Percentiles rank a stretch among this genome's conserved stretches.
phyloP scores from a whole-genome alignment of 257 asterid genomes.

The Jacaranda copaia region DNA sequence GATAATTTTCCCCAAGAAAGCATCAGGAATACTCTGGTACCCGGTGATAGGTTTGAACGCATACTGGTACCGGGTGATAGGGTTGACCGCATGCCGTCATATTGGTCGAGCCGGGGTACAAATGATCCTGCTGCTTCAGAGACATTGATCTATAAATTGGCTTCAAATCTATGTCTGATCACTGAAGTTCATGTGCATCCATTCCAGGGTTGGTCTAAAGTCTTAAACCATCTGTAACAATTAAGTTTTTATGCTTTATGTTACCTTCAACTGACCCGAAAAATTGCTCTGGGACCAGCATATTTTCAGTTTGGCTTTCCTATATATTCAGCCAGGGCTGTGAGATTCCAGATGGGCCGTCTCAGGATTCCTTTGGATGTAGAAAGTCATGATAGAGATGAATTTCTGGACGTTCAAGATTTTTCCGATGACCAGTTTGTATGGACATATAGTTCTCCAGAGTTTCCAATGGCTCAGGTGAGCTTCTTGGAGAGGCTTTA shows the following conservation, averaged over 20 bases:
- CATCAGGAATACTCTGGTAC: conserved; percentile 66
- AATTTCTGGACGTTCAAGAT: conserved; percentile 40
- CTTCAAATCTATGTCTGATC: conserved; percentile 62
- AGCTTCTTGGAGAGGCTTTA: conserved; percentile 26
- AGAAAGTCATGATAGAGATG: conserved; percentile 38
- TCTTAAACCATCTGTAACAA: neutral
- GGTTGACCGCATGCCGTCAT: conserved; percentile 63
- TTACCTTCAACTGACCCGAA: conserved; percentile 34
- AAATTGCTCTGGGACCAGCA: conserved; percentile 54
- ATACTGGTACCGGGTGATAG: conserved; percentile 33
- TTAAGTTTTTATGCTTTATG: neutral
- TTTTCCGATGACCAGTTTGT: conserved; percentile 50
- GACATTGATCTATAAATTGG: conserved; percentile 62
- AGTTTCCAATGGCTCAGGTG: conserved; percentile 77
- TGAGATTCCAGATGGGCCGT: conserved; percentile 72
- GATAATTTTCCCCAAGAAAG: conserved; percentile 84
- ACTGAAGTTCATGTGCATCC: conserved; percentile 78
- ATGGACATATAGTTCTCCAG: conserved; percentile 77
- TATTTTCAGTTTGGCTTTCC: conserved; percentile 81
- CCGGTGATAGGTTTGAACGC: conserved; percentile 6
- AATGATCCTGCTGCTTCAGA: conserved; percentile 62
- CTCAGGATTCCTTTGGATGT: conserved; percentile 43
- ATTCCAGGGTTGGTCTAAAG: conserved; percentile 65
- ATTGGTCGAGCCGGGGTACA: conserved; percentile 90
- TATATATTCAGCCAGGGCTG: conserved; percentile 73